Evolutionary conservation across 495 filamentous ascomycete genomes (phyloP), one percentile per base, ranked within the genome.

Genomic region (Polyplosphaeria fusca): DNA sequence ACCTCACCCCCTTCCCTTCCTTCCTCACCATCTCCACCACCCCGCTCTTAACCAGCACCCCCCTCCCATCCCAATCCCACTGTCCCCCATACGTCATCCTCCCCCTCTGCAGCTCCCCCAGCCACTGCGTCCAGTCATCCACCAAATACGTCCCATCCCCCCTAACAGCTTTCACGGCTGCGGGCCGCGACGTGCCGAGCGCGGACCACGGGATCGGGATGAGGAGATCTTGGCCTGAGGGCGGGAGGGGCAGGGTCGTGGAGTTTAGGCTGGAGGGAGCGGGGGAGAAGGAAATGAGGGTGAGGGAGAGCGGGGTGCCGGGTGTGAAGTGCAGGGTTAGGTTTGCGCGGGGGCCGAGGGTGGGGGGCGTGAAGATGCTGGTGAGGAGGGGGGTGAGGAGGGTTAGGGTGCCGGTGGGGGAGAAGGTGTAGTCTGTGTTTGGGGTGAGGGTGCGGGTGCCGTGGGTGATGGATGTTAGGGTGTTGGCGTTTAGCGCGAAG

Each of bases 91-190:
- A 80, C 22, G 77, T 79, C 70, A 70, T 63, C 65, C 68, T 71
- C 44, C 71, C 79, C 55, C 78, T 68, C 52, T 85, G 81, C 19
- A 86, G 64, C 16, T 75, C 71, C 0, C 80, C 79, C 7, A 83
- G 65, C 14, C 70, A 84, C 52, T 72, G 55, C 0, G 81, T 85
- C 79, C 79, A 86, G 27, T 75, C 72, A 61, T 85, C 82, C 14
- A 79, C 71, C 26, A 85, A 60, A 52, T 74, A 78, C 18, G 59
- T 68, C 1, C 78, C 77, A 55, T 77, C 77, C 2, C 55, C 62
- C n/a, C 68, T 72, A 2, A 77, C 27, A n/a, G 79, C 79, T 66
- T 81, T 79, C 0, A 83, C 74, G 13, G 82, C 73, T 1, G 81
- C 80, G 0, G 77, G 58, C 16, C 69, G 66, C 1, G 69, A 51